Conservation (phyloP, 2,329 filamentous ascomycete genomes). For the Microdochium bolleyi region DNA sequence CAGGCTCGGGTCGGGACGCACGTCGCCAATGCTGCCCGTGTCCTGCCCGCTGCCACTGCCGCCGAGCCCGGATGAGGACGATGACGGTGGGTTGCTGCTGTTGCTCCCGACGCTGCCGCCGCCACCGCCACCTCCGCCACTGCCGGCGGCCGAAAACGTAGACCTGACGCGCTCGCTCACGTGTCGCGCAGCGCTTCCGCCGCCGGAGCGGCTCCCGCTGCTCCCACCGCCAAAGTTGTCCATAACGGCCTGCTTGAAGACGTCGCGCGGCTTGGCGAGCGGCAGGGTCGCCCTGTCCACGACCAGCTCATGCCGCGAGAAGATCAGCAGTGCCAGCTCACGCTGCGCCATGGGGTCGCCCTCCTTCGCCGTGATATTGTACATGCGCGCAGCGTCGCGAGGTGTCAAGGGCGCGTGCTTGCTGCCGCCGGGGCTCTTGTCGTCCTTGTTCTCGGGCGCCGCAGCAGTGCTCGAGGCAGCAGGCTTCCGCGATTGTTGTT, state of each 20-base stretch:
- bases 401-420: slow-evolving; percentile 48
- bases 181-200: slow-evolving; percentile 16
- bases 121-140: slow-evolving; percentile 19
- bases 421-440: slow-evolving; percentile 15
- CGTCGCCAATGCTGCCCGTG: slow-evolving; percentile 32
- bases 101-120: slow-evolving; percentile 5
- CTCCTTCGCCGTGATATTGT: slow-evolving; percentile 89
- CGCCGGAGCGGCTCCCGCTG: slow-evolving; percentile 19
- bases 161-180: not conserved
- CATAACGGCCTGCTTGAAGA: slow-evolving; percentile 85
- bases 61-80: slow-evolving; percentile 8
- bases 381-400: slow-evolving; percentile 79
- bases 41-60: slow-evolving; percentile 16
- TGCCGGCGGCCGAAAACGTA: slow-evolving; percentile 13
- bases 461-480: slow-evolving; percentile 5
- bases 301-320: slow-evolving; percentile 75
- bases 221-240: slow-evolving; percentile 49
- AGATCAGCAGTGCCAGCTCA: slow-evolving; percentile 86
- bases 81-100: not conserved
- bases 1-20: slow-evolving; percentile 70
- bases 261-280: slow-evolving; percentile 74
- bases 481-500: slow-evolving; percentile 54
- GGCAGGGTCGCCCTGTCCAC: slow-evolving; percentile 75
- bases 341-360: slow-evolving; percentile 82
- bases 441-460: not conserved